phyloP scores from a whole-genome alignment of 345 rosid genomes.

The Carallia pectinifolia region DNA sequence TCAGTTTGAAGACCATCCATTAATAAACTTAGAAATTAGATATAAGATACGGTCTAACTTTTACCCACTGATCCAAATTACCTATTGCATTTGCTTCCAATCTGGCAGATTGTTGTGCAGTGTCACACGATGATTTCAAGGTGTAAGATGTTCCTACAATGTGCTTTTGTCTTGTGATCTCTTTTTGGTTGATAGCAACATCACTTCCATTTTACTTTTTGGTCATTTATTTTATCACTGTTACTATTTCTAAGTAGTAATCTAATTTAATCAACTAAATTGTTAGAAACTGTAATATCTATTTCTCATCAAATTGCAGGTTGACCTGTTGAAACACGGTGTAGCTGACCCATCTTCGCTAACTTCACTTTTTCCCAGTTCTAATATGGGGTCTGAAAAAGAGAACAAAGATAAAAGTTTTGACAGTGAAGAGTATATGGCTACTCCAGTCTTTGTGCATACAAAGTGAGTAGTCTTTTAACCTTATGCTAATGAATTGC shows the following conservation, averaged over 20 bases:
- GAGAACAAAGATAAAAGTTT: conserved; percentile 47
- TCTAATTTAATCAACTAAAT: too few relatives aligned
- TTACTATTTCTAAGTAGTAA: too few relatives aligned
- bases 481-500: background rate
- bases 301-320: conserved; percentile 38
- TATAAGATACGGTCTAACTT: background rate
- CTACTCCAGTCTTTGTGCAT: conserved; percentile 73
- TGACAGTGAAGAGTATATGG: conserved; percentile 62
- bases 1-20: background rate
- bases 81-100: background rate
- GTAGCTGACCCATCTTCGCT: conserved; percentile 79
- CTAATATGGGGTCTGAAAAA: conserved; percentile 46
- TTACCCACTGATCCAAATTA: background rate
- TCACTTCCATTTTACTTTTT: too few relatives aligned
- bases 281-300: too few relatives aligned
- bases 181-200: too few relatives aligned
- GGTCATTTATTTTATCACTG: too few relatives aligned
- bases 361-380: conserved; percentile 40
- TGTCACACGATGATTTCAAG: too few relatives aligned
- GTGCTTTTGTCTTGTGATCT: too few relatives aligned
- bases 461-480: conserved; percentile 56
- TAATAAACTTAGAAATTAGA: background rate
- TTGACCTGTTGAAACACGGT: conserved; percentile 78
- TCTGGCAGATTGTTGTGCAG: background rate
- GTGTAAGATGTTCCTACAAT: too few relatives aligned